Base-by-base conservation (phyloP, 805 yeast genomes). In the Wickerhamomyces strasburgensis region DNA sequence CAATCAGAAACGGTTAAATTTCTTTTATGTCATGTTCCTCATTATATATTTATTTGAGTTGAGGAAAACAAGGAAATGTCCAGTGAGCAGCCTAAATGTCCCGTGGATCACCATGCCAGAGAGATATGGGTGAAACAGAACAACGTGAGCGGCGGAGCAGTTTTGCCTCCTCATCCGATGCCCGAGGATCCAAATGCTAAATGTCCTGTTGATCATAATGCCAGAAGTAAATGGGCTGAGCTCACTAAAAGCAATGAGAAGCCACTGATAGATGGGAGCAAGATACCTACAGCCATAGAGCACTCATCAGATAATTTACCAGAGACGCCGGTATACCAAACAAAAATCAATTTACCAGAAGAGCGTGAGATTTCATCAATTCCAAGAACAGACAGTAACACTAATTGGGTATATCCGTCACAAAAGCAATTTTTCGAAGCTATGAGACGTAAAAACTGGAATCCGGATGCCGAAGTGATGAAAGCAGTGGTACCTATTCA, bases 341-440 rank as follows among this genome's bases (percentile, higher is more conserved):
- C 70, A 2, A 45, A 65, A 29, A 64, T 66, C 0, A 52, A 61
- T 1, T 62, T 88, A 24, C 83, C 94, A 0, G 73, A 72, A n/a
- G 85, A 81, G 1, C 67, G 96, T 43, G 90, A 80, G 49, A 62
- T 83, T 4, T 79, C 89, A 8, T 73, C 94, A 3, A 89, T 89
- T 29, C 97, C 96, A 32, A 65, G 95, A 35, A 82, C 94, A 1
- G 81, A 75, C 4, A 54, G 74, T 1, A 68, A 68, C 13, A 50
- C 70, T 1, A 84, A 89, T 62, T 90, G 98, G 98, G 72, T 90
- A 2, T 90, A 90, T 56, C 98, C 98, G 7, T 85, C 96, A 4
- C 95, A 90, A 57, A 84, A 85, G 57, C 97, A 90, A 66, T 90
- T 90, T 56, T 90, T 68, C 58, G 93, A 87, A 40, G 96, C 97